phyloP scores from a whole-genome alignment of 75 land plant genomes.

The Isoetes taiwanensis region DNA sequence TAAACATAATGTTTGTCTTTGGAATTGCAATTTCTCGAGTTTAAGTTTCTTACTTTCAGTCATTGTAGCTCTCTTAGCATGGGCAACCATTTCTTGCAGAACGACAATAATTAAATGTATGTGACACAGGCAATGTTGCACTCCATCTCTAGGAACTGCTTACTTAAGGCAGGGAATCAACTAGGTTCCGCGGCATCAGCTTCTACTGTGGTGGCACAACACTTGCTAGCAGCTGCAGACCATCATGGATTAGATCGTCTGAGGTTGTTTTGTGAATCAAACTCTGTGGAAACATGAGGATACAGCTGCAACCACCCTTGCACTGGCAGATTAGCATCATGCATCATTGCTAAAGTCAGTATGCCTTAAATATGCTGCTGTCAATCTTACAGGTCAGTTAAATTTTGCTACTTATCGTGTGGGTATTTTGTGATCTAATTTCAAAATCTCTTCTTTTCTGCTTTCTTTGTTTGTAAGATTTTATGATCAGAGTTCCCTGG shows the following conservation, averaged over 20 bases:
- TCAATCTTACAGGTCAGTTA: too few species aligned
- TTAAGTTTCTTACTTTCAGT: too few species aligned
- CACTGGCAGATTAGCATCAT: constrained; percentile 69
- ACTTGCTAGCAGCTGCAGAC: constrained; percentile 75
- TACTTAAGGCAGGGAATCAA: constrained; percentile 48
- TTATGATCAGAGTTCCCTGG: too few species aligned
- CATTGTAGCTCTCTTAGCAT: too few species aligned
- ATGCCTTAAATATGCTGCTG: constrained; percentile 80
- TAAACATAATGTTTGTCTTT: too few species aligned
- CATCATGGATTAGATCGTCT: constrained; percentile 63
- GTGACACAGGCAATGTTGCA: constrained; percentile 72
- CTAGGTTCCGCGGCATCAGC: constrained; percentile 28
- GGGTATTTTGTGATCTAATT: too few species aligned
- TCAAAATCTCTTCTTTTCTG: too few species aligned
- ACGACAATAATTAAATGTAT: too few species aligned
- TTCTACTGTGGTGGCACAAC: constrained; percentile 52
- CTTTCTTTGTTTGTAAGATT: too few species aligned
- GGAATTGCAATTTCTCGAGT: too few species aligned
- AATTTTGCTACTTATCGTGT: too few species aligned
- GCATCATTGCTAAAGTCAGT: constrained; percentile 73
- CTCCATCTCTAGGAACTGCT: constrained; percentile 51
- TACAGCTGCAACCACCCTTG: constrained; percentile 69
- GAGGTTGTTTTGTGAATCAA: constrained; percentile 68
- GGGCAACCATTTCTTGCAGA: too few species aligned
- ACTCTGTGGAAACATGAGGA: constrained; percentile 70